Evolutionary conservation across 495 filamentous ascomycete genomes (phyloP), one percentile per base, ranked within the genome.

Genomic region (Talaromyces thailandensis): DNA sequence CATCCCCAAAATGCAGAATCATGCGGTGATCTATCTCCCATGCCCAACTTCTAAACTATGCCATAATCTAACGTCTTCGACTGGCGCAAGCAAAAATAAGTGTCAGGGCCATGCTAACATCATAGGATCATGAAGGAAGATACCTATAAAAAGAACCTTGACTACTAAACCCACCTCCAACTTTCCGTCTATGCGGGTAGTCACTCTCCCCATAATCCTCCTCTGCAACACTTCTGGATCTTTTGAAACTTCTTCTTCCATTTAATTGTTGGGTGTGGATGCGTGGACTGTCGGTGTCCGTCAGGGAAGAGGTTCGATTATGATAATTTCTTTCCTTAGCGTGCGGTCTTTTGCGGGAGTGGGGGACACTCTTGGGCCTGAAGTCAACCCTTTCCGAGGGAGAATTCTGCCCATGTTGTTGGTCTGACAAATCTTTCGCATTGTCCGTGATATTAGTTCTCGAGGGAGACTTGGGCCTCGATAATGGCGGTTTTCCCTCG

Each of bases 71-170:
- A 18, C 43, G 16, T 21, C 18, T 48, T 48, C 43, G 43, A 48
- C 43, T 48, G 18, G 12, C 32, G 12, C n/a, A 23, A 8, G 0
- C 0, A 48, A 21, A 4, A 8, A 21, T n/a, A n/a, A n/a, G n/a
- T n/a, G 43, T 48, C 2, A 48, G 43, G 35, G 16, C 21, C 43
- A 48, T 6, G 18, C n/a, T 48, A 4, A 6, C 6, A 23, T 8
- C 18, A 18, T 8, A n/a, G 21, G 16, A 18, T 48, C 43, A 48
- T 12, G 51, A 29, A 4, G 51, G 51, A 16, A 14, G 24, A 55
- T 55, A 55, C 51, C 51, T 55, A 28, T 55, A 55, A 55, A 55
- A 55, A 12, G 51, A 26, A 23, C 29, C 55, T n/a, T 21, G 55
- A 35, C 18, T 40, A 23, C 35, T 12, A 8, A 18, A 4, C 2